Conservation (phyloP, 1,284 basidiomycete species). For the Athelia psychrophila region DNA sequence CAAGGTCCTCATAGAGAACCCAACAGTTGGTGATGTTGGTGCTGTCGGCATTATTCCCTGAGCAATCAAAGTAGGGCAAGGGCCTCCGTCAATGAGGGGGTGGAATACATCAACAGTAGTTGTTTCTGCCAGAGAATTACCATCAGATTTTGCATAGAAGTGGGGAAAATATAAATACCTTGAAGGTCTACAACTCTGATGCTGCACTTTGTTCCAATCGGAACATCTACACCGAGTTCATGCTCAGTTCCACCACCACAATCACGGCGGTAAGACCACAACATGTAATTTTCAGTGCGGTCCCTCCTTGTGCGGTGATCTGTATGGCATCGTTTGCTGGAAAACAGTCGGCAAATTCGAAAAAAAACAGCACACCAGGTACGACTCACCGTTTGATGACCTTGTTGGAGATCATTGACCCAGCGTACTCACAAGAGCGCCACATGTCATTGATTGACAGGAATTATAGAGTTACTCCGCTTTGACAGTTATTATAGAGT, state of each 20-base stretch:
- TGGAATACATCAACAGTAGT: neutral
- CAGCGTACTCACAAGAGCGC: too few species aligned
- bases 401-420: too few species aligned
- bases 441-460: too few species aligned
- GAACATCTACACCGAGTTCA: neutral
- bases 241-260: too few species aligned
- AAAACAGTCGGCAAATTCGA: too few species aligned
- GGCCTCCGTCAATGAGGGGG: neutral
- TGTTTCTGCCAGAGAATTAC: neutral
- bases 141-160: neutral
- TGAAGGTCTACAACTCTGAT: neutral
- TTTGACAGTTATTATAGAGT: too few species aligned
- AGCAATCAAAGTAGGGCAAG: neutral
- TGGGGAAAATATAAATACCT: neutral
- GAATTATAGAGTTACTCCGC: too few species aligned
- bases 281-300: slow-evolving; percentile 1
- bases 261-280: neutral
- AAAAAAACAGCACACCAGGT: too few species aligned
- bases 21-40: slow-evolving; percentile 5
- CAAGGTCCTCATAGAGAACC: slow-evolving; percentile 1
- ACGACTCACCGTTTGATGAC: too few species aligned
- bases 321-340: too few species aligned
- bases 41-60: slow-evolving; percentile 5
- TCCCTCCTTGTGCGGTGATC: slow-evolving; percentile 2
- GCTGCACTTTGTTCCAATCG: neutral